Conservation (phyloP, 306 rosid genomes). For the Lathyrus aphaca region DNA sequence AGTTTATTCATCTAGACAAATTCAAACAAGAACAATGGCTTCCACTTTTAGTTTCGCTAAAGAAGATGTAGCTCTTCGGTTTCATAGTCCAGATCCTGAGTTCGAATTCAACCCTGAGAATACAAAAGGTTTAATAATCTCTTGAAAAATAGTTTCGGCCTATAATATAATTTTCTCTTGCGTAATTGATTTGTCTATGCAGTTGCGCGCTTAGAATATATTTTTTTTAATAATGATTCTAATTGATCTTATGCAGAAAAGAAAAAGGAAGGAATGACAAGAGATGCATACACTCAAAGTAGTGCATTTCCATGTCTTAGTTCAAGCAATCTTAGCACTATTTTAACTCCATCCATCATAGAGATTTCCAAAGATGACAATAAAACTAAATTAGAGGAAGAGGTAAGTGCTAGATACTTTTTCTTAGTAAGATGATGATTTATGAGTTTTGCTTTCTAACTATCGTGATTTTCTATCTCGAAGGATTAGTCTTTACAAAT, state of each 20-base stretch:
- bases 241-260: slow-evolving; percentile 47
- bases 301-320: slow-evolving; percentile 60
- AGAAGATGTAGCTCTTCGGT: slow-evolving; percentile 51
- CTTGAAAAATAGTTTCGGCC: too few species aligned
- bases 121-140: too few species aligned
- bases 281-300: slow-evolving; percentile 88
- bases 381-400: slow-evolving; percentile 45
- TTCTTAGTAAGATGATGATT: too few species aligned
- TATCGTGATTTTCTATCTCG: too few species aligned
- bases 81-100: slow-evolving; percentile 58
- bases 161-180: too few species aligned
- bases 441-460: too few species aligned
- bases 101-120: too few species aligned
- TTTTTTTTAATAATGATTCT: not conserved
- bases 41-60: slow-evolving; percentile 40
- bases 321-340: slow-evolving; percentile 63
- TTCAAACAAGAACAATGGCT: slow-evolving; percentile 50
- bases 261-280: slow-evolving; percentile 58
- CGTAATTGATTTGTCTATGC: too few species aligned
- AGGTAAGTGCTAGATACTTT: slow-evolving; percentile 49
- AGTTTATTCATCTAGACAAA: slow-evolving; percentile 55
- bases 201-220: too few species aligned
- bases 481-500: too few species aligned
- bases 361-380: slow-evolving; percentile 56
- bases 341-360: slow-evolving; percentile 65